Evolutionary conservation across 2,329 filamentous ascomycete species (phyloP).

Genomic region (Arthroderma sp.): DNA sequence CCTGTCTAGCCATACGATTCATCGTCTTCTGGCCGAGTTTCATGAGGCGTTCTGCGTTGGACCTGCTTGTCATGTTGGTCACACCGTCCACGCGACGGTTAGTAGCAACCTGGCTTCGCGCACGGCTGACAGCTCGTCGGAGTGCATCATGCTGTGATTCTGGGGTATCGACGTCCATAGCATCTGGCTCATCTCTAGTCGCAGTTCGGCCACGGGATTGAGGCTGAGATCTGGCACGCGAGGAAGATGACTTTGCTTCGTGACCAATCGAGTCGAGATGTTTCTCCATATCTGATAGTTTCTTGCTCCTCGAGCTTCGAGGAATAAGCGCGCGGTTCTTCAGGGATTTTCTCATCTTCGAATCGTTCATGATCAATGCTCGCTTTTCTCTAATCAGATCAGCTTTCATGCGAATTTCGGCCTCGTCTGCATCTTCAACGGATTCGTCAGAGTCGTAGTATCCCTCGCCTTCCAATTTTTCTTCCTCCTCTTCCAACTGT

Average conservation of each 20-base stretch:
- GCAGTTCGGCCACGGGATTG: conserved; percentile 59
- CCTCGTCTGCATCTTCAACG: conserved; percentile 78
- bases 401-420: conserved; percentile 79
- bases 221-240: conserved; percentile 44
- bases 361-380: conserved; percentile 81
- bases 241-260: conserved; percentile 61
- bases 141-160: conserved; percentile 36
- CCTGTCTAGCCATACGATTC: conserved; percentile 95
- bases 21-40: conserved; percentile 96
- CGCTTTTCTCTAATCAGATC: conserved; percentile 93
- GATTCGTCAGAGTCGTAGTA: conserved; percentile 82
- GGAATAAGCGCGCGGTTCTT: conserved; percentile 96
- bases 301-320: conserved; percentile 66
- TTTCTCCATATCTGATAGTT: conserved; percentile 74
- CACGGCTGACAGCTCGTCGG: conserved; percentile 61
- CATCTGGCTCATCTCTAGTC: conserved; percentile 50
- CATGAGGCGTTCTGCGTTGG: conserved; percentile 71
- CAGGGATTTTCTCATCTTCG: conserved; percentile 86
- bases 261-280: conserved; percentile 75
- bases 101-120: conserved; percentile 42
- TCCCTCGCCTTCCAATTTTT: conserved; percentile 78
- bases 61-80: conserved; percentile 50
- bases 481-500: conserved; percentile 89
- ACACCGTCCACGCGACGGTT: conserved; percentile 44
- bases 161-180: conserved; percentile 33